Base-by-base conservation (phyloP, 2,329 filamentous ascomycete species). In the Macrophomina tecta region DNA sequence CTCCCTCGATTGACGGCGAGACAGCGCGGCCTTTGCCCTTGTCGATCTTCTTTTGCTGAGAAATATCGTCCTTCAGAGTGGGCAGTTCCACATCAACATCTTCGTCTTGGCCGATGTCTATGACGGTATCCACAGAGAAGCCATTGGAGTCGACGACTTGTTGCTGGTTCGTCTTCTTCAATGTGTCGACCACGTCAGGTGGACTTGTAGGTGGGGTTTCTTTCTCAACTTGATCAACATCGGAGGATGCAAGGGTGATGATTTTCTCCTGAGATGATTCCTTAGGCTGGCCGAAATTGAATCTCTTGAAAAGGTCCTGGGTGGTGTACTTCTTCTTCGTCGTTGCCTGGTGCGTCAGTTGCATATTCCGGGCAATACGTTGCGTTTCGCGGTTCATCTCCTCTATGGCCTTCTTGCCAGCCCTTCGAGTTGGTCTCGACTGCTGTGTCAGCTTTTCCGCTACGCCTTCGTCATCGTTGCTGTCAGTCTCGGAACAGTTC, bases 331-430 rank as follows among this genome's bases (percentile, higher is more conserved):
- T 97, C 83, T 95, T 98, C 79, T 91, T 94, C 1, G 93, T 82
- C 80, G 90, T 92, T 30, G 92, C 91, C 75, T 97, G 90, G 77
- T 98, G 94, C 1, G 91, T 88, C 58, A 99, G 85, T 78, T 98
- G 94, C 87, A 97, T 91, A 75, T 91, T 96, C 70, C 95, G 87
- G 71, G 88, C 90, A 81, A 99, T 87, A 36, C 95, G 89, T 81
- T 99, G 95, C 1, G 94, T 97, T 79, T 99, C 95, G 67, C 66
- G 32, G 72, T 91, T 91, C 90, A 99, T 97, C 72, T 98, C 94
- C 75, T 97, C 92, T 49, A 97, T 77, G 0, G 95, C 95, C 80
- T 93, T 97, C 81, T 94, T 98, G 82, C 94, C 94, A 0, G 95
- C 94, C 76, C 95, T 97, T 12, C 95, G 87, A 9, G 87, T 85